A percentile compares a stretch with the other conserved stretches of the same genome.
phyloP scores from a whole-genome alignment of 176 grass and related monocot species.

The Triticum dicoccoides region DNA sequence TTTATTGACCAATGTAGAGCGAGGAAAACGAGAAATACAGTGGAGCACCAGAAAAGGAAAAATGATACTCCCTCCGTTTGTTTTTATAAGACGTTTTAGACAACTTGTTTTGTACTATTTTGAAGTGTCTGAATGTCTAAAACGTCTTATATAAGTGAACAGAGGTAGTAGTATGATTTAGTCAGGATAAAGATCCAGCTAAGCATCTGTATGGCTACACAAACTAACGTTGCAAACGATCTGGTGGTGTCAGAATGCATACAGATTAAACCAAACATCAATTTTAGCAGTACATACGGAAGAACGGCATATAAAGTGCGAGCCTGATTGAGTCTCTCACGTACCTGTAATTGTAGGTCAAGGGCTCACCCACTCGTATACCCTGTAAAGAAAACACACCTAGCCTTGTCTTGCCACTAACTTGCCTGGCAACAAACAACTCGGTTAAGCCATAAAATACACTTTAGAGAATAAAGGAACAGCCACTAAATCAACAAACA shows the following conservation, averaged over 20 bases:
- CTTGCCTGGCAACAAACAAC: constrained; percentile 45
- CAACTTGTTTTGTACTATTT: no score
- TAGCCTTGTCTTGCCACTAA: constrained; percentile 58
- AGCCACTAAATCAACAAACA: background rate
- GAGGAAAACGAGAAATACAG: background rate
- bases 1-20: background rate
- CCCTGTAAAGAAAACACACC: constrained; percentile 64
- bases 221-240: background rate
- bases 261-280: background rate
- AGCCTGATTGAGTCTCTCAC: constrained; percentile 16
- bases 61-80: background rate
- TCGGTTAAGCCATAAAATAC: background rate
- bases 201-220: background rate
- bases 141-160: no score
- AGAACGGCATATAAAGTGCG: background rate
- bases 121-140: no score
- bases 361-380: constrained; percentile 54
- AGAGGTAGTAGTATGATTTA: background rate
- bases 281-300: background rate
- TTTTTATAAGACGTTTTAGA: no score
- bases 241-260: background rate
- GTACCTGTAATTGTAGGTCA: constrained; percentile 87
- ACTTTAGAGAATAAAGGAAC: background rate
- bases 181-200: background rate
- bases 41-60: background rate